These are phyloP conservation scores for Trichoderma gamsii DNA, from an alignment of 495 filamentous ascomycete genomes.

Conservation along the genomic window DNA sequence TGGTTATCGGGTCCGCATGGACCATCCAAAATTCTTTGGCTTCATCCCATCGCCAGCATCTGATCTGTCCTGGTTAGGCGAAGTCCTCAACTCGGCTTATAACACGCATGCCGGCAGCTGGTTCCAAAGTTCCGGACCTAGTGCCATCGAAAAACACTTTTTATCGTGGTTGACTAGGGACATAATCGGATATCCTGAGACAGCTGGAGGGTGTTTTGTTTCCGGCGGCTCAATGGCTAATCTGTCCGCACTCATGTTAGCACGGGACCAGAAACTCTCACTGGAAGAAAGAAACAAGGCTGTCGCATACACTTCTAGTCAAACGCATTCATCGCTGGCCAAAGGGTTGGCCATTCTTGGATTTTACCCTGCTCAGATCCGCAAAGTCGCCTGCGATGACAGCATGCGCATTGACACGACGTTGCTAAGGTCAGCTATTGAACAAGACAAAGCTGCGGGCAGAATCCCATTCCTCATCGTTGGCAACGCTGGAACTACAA, in stretches of 20 bases:
- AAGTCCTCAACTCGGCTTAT: constrained; percentile 17
- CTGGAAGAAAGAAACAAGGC: constrained; percentile 13
- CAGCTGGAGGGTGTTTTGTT: constrained; percentile 23
- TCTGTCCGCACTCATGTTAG: constrained; percentile 22
- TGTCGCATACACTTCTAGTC: constrained; percentile 25
- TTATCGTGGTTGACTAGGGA: constrained; percentile 22
- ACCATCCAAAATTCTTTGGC: constrained; percentile 21
- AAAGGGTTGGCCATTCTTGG: constrained; percentile 26
- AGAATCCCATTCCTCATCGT: constrained; percentile 24
- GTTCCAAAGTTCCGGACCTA: constrained; percentile 20
- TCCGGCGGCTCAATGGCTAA: constrained; percentile 30
- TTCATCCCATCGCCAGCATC: constrained; percentile 20
- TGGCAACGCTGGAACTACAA: constrained; percentile 26
- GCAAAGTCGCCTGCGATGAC: constrained; percentile 19
- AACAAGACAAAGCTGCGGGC: constrained; percentile 18
- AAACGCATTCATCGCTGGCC: constrained; percentile 25
- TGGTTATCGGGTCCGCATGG: not conserved
- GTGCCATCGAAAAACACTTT: constrained; percentile 20
- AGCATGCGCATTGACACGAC: constrained; percentile 16
- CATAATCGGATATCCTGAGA: constrained; percentile 18
- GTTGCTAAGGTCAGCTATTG: constrained; percentile 13
- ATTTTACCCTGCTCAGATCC: constrained; percentile 21
- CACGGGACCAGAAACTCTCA: constrained; percentile 22
- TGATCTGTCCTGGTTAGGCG: constrained; percentile 20
- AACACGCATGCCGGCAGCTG: constrained; percentile 18